Evolutionary conservation across 192 early-diverging fungal species (phyloP), one percentile per base, ranked within the genome.

Genomic region (Podila verticillata): DNA sequence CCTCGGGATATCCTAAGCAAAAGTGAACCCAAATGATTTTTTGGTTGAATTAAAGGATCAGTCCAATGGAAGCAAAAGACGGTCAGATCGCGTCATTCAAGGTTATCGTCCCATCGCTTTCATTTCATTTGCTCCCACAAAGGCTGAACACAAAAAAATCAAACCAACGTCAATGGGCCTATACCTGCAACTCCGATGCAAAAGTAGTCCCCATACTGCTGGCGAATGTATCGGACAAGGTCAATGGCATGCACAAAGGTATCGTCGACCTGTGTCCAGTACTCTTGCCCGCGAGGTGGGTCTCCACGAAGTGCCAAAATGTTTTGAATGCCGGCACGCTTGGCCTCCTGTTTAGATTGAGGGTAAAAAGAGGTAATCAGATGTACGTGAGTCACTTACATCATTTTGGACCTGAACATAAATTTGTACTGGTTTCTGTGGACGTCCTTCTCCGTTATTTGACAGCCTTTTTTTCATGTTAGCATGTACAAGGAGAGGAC

Each of bases 241-340:
- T 96, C 95, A 58, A 87, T 83, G 48, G 94, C 94, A 77, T 95
- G 88, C 0, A 86, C 73, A 74, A 96, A 95, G 7, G 92, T 92
- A 32, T 74, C 89, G 47, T 96, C 94, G 63, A 84, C 82, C 57
- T 88, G 86, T 7, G 86, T 90, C 93, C 93, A 95, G 66, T 91
- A 89, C 47, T 90, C 88, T 54, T 93, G 89, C 15, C 94, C 95
- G 39, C 92, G 87, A 8, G 95, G 94, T 19, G 94, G 92, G 79
- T 96, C 95, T 24, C 95, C 95, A 48, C 95, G 91, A 32, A 96
- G 85, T 0, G 95, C 95, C 57, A 96, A 78, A 66, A 96, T 94
- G 82, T 96, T 96, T 60, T 92, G 92, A 62, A 96, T 93, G 15
- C 95, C 95, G 24, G 73, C 88, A 54, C 67, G 66, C 64, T 88